Evolutionary conservation across 306 rosid species (phyloP).

Genomic region (Quercus ilex): DNA sequence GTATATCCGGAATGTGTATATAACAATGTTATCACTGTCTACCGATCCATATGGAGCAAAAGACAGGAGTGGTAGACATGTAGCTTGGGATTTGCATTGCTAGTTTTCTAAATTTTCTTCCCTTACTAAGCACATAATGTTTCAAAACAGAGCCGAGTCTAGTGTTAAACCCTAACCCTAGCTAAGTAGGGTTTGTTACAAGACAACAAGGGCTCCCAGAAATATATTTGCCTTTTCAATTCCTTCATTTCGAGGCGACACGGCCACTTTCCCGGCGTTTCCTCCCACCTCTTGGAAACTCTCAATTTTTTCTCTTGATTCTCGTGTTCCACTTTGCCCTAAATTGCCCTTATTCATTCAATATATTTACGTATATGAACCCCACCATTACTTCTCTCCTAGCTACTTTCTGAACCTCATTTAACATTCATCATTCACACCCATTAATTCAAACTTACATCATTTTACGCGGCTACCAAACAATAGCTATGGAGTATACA

Average conservation of each 20-base stretch:
- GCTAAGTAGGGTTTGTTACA: slow-evolving; percentile 1
- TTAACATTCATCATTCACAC: no score
- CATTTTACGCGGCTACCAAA: no score
- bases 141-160: not conserved
- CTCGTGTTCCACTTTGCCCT: slow-evolving; percentile 48
- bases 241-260: slow-evolving; percentile 91
- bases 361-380: slow-evolving; percentile 12
- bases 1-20: not conserved
- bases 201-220: slow-evolving; percentile 13
- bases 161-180: not conserved
- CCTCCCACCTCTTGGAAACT: slow-evolving; percentile 74
- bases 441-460: no score
- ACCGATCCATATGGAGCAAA: not conserved
- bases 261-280: slow-evolving; percentile 97
- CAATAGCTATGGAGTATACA: no score
- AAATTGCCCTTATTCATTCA: slow-evolving; percentile 31
- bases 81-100: not conserved
- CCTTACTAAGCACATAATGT: not conserved
- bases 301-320: slow-evolving; percentile 53
- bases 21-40: not conserved
- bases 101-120: no score
- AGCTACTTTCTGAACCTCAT: not conserved
- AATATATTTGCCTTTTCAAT: slow-evolving; percentile 39
- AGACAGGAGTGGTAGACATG: slow-evolving; percentile 4
- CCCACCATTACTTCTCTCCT: not conserved